A percentile compares a stretch with the other conserved stretches of the same genome.
Evolutionary conservation across 2,329 filamentous ascomycete genomes (phyloP).

Genomic region (Thermochaetoides dissita): DNA sequence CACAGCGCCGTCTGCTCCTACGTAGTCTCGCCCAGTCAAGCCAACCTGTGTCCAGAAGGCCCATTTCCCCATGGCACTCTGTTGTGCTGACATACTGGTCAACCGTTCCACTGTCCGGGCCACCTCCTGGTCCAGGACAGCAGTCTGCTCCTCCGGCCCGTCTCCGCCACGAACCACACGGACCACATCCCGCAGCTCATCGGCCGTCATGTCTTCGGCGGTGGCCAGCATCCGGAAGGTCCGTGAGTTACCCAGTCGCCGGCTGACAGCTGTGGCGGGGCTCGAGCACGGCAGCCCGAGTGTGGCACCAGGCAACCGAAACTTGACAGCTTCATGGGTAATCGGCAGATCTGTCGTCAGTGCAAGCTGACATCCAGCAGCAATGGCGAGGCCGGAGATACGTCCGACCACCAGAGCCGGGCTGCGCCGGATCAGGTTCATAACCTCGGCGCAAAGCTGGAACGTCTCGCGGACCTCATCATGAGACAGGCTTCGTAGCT

Average conservation of each 20-base stretch:
- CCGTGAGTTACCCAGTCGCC: conserved; percentile 15
- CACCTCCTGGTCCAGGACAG: conserved; percentile 8
- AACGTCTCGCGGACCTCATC: conserved; percentile 15
- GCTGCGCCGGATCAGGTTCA: conserved; percentile 20
- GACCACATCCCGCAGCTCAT: conserved; percentile 14
- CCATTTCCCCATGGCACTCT: conserved; percentile 23
- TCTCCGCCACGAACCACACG: conserved; percentile 16
- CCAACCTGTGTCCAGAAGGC: conserved; percentile 22
- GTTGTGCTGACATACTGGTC: conserved; percentile 16
- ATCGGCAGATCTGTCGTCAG: conserved; percentile 19
- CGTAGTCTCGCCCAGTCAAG: conserved; percentile 6
- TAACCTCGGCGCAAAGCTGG: conserved; percentile 19
- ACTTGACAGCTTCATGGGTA: conserved; percentile 11
- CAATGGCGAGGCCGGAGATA: conserved; percentile 21
- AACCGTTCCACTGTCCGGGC: conserved; percentile 14
- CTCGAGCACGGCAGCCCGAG: conserved; percentile 22
- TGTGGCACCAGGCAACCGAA: conserved; percentile 18
- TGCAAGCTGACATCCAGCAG: conserved; percentile 22
- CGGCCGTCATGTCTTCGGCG: conserved; percentile 17
- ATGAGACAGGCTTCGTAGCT: conserved; percentile 11
- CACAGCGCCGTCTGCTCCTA: background rate
- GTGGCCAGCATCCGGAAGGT: conserved; percentile 20
- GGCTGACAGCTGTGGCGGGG: conserved; percentile 17
- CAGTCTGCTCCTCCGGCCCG: conserved; percentile 12
- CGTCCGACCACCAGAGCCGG: conserved; percentile 19